Conservation (phyloP, 1,139 yeast species). For the Hanseniaspora uvarum region DNA sequence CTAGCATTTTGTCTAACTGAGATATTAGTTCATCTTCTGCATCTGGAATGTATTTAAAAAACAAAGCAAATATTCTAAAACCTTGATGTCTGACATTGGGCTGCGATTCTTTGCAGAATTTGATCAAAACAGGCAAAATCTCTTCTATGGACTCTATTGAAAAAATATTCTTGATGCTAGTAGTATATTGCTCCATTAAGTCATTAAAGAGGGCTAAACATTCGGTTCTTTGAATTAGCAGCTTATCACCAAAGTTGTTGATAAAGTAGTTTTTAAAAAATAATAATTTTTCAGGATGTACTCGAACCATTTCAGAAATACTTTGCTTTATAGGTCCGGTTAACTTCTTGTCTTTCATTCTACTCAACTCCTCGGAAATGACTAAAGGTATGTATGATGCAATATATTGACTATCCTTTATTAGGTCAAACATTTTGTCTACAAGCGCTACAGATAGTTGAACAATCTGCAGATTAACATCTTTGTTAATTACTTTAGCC, state of each 20-base stretch:
- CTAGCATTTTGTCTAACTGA: slow-evolving; percentile 54
- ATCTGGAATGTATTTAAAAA: slow-evolving; percentile 54
- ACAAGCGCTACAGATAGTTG: slow-evolving; percentile 66
- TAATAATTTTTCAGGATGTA: slow-evolving; percentile 51
- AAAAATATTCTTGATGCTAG: slow-evolving; percentile 45
- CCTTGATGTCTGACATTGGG: slow-evolving; percentile 77
- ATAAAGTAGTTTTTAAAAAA: slow-evolving; percentile 29
- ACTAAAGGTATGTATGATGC: slow-evolving; percentile 44
- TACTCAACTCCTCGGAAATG: slow-evolving; percentile 58
- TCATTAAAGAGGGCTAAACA: slow-evolving; percentile 54
- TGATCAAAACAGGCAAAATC: slow-evolving; percentile 31
- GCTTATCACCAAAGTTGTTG: slow-evolving; percentile 42
- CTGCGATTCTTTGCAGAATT: slow-evolving; percentile 67
- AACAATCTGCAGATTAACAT: slow-evolving; percentile 84
- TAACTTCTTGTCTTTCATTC: slow-evolving; percentile 74
- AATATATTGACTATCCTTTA: slow-evolving; percentile 43
- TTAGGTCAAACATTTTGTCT: slow-evolving; percentile 54
- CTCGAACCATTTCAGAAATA: slow-evolving; percentile 51
- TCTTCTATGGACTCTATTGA: slow-evolving; percentile 29
- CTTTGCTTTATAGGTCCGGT: slow-evolving; percentile 59
- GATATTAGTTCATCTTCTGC: slow-evolving; percentile 58
- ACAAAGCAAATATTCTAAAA: slow-evolving; percentile 67
- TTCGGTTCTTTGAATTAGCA: slow-evolving; percentile 74
- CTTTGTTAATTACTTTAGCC: slow-evolving; percentile 63
- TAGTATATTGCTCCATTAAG: slow-evolving; percentile 47